Base-by-base conservation (phyloP, 2,329 filamentous ascomycete genomes). In the Escovopsis sp. region DNA sequence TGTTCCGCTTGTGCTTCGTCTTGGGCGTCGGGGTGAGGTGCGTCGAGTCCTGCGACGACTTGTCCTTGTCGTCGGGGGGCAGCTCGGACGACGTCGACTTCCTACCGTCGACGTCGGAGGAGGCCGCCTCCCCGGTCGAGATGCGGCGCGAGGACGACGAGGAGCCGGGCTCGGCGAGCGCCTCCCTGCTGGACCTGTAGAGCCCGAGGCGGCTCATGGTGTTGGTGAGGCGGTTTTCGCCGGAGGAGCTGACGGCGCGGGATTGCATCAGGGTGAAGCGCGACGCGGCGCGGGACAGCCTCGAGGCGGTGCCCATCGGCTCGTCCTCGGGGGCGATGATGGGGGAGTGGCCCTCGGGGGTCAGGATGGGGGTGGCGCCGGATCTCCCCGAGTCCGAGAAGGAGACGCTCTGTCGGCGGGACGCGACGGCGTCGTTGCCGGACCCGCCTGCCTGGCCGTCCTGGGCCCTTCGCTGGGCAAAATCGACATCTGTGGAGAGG, bases 241-340 rank as follows among this genome's bases (percentile, higher is more conserved):
- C 72, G 1, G 65, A 69, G 49, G 78, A 73, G 51, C 76, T 80
- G 15, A 60, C 61, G 4, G 76, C 72, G 11, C 76, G 69, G 49
- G 75, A 77, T 49, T 68, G 57, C 50, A 42, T 62, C 51, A 58
- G 63, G 56, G 68, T 59, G 48, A 79, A 75, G 38, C 67, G 68
- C 5, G 72, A 70, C 12, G 75, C 73, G 1, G 75, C 74, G 12
- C 75, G 67, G 7, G 73, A 76, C 10, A 79, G 52, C 8, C 75
- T 63, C 26, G 73, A 70, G 3, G 68, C 62, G 2, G 73, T 69
- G 15, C 15, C 15, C 1, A 60, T 63, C 48, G 43, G 34, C n/a
- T 78, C 75, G 46, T 79, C 75, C 26, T 55, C 60, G 1, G 72
- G 70, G 2, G 65, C 67, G 8, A 63, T 56, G 7, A 58, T 49